A percentile compares a stretch with the other conserved stretches of the same genome.
These are phyloP conservation scores for Syncephalis fuscata DNA, from an alignment of 371 early-diverging fungal genomes.

Conservation along the genomic window DNA sequence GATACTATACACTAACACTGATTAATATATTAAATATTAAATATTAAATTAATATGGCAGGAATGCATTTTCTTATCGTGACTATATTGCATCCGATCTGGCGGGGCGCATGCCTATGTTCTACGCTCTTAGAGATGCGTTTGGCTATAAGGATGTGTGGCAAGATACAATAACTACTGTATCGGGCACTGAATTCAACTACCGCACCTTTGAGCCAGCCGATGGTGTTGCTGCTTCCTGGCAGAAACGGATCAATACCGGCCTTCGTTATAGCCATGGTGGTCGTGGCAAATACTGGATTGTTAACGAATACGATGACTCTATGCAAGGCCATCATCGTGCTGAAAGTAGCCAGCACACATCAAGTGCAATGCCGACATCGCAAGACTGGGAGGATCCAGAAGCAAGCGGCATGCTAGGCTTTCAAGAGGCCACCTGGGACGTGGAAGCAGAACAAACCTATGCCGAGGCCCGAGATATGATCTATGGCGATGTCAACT, in stretches of 20 bases:
- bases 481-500: slow-evolving; percentile 32
- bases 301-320: background rate
- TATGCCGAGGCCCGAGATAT: slow-evolving; percentile 21
- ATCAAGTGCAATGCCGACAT: background rate
- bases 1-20: background rate
- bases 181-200: slow-evolving; percentile 57
- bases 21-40: background rate
- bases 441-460: slow-evolving; percentile 17
- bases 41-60: slow-evolving; percentile 7
- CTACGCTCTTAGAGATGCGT: slow-evolving; percentile 63
- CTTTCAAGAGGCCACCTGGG: background rate
- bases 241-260: slow-evolving; percentile 52
- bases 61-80: slow-evolving; percentile 56
- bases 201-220: slow-evolving; percentile 64
- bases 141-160: slow-evolving; percentile 68
- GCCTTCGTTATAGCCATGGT: slow-evolving; percentile 54
- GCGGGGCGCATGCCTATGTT: slow-evolving; percentile 63
- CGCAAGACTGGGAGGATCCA: background rate
- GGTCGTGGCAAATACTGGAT: slow-evolving; percentile 67
- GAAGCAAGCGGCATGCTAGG: background rate
- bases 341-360: no score
- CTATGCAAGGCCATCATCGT: background rate
- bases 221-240: slow-evolving; percentile 41
- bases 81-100: slow-evolving; percentile 39
- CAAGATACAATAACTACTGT: slow-evolving; percentile 66